phyloP scores from a whole-genome alignment of 2,329 filamentous ascomycete species.

The Penicillium hordei region DNA sequence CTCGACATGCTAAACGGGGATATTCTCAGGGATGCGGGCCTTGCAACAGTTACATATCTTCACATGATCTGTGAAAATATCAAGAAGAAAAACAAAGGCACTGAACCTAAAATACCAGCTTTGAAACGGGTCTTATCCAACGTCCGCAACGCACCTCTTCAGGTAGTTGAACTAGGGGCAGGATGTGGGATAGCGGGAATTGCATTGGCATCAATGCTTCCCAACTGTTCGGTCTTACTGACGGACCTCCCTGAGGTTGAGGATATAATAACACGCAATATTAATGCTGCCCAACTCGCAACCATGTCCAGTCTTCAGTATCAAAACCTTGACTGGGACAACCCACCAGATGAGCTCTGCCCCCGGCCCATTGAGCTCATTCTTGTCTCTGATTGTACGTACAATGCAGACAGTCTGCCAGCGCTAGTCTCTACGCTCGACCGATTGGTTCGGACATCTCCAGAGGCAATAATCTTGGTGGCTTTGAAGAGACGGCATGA shows the following conservation, averaged over 20 bases:
- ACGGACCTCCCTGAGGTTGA: slow-evolving; percentile 66
- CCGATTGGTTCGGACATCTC: slow-evolving; percentile 49
- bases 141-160: slow-evolving; percentile 38
- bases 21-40: slow-evolving; percentile 55
- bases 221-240: slow-evolving; percentile 55
- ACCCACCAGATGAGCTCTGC: slow-evolving; percentile 47
- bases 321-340: slow-evolving; percentile 64
- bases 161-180: slow-evolving; percentile 64
- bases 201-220: slow-evolving; percentile 56
- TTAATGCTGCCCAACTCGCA: slow-evolving; percentile 45
- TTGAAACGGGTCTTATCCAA: slow-evolving; percentile 37
- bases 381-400: slow-evolving; percentile 70
- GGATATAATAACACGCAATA: slow-evolving; percentile 60
- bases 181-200: slow-evolving; percentile 70
- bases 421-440: slow-evolving; percentile 60
- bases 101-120: slow-evolving; percentile 22
- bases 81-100: slow-evolving; percentile 32
- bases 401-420: slow-evolving; percentile 67
- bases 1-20: slow-evolving; percentile 10
- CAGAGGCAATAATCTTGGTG: slow-evolving; percentile 55
- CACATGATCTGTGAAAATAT: background rate
- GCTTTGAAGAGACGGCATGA: slow-evolving; percentile 68
- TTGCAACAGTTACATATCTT: slow-evolving; percentile 57
- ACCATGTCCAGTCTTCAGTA: slow-evolving; percentile 49
- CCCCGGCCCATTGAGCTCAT: slow-evolving; percentile 56